Evolutionary conservation across 352 stramenopile genomes (phyloP).

Genomic region (Globisporangium viniferum): DNA sequence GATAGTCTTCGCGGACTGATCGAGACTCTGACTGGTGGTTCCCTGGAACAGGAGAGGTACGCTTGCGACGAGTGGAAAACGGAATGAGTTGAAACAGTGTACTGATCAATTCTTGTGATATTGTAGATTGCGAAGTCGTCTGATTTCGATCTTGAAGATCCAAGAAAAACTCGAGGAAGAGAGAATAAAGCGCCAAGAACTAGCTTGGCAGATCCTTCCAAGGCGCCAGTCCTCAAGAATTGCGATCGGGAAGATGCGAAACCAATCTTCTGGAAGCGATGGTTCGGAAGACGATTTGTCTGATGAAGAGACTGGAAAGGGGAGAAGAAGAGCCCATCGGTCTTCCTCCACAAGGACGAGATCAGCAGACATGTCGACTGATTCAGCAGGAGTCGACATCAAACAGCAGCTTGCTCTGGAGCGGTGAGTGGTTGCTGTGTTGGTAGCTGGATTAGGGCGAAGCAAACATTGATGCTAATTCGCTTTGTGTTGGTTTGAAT

Average conservation of each 20-base stretch:
- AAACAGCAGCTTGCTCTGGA: slow-evolving; percentile 45
- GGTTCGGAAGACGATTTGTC: slow-evolving; percentile 34
- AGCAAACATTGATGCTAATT: background rate
- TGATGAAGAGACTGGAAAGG: slow-evolving; percentile 24
- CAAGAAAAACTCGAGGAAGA: slow-evolving; percentile 71
- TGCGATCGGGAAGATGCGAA: slow-evolving; percentile 74
- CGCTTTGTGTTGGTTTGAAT: background rate
- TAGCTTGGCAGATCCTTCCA: slow-evolving; percentile 76
- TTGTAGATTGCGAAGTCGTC: slow-evolving; percentile 50
- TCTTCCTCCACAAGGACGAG: slow-evolving; percentile 10
- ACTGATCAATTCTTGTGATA: background rate
- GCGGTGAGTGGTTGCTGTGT: slow-evolving; percentile 30
- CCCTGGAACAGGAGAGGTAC: slow-evolving; percentile 70
- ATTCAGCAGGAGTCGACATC: slow-evolving; percentile 13
- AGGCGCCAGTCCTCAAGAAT: slow-evolving; percentile 80
- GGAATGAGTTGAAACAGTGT: background rate
- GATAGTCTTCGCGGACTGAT: slow-evolving; percentile 58
- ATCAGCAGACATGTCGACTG: slow-evolving; percentile 4
- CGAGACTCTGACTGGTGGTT: slow-evolving; percentile 50
- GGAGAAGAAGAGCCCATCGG: background rate
- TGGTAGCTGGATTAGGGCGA: background rate
- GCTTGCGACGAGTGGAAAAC: background rate
- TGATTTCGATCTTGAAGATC: slow-evolving; percentile 79
- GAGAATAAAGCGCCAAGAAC: slow-evolving; percentile 61
- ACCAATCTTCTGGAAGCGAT: slow-evolving; percentile 42